Conservation (phyloP, 2,329 filamentous ascomycete genomes). For the Hypoxylon sp. region DNA sequence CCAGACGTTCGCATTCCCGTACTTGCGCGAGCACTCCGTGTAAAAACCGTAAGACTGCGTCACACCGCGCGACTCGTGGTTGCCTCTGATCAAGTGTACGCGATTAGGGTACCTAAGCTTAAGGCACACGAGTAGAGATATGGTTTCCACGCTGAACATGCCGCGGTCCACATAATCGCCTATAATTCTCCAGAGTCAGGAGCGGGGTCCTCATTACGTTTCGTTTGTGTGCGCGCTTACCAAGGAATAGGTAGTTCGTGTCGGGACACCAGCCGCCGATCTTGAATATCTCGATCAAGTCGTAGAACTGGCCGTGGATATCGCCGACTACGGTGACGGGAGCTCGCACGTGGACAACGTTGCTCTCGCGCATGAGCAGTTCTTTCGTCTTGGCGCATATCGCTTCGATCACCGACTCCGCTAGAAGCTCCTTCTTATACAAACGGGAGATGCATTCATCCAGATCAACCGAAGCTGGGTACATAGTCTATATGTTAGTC, state of each 20-base stretch:
- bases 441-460: slow-evolving; percentile 98
- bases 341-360: slow-evolving; percentile 96
- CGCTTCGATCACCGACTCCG: slow-evolving; percentile 97
- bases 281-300: slow-evolving; percentile 98
- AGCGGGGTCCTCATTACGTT: neutral
- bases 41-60: slow-evolving; percentile 99
- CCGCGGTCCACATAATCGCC: slow-evolving; percentile 98
- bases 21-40: slow-evolving; percentile 97
- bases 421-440: slow-evolving; percentile 96
- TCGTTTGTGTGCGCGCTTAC: slow-evolving; percentile 62
- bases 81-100: slow-evolving; percentile 95
- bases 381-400: slow-evolving; percentile 99
- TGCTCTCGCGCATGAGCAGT: slow-evolving; percentile 99
- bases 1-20: slow-evolving; percentile 98
- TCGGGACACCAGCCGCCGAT: slow-evolving; percentile 98
- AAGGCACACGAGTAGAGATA: slow-evolving; percentile 95
- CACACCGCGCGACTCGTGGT: slow-evolving; percentile 97
- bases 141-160: slow-evolving; percentile 98
- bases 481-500: slow-evolving; percentile 7
- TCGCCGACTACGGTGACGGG: slow-evolving; percentile 98
- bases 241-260: slow-evolving; percentile 97
- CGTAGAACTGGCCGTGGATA: slow-evolving; percentile 99
- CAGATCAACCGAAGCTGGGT: slow-evolving; percentile 90
- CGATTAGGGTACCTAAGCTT: slow-evolving; percentile 97
- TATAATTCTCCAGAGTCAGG: slow-evolving; percentile 55